These are phyloP conservation scores for Mortierella sp. DNA, from an alignment of 371 early-diverging fungal species.

Conservation along the genomic window DNA sequence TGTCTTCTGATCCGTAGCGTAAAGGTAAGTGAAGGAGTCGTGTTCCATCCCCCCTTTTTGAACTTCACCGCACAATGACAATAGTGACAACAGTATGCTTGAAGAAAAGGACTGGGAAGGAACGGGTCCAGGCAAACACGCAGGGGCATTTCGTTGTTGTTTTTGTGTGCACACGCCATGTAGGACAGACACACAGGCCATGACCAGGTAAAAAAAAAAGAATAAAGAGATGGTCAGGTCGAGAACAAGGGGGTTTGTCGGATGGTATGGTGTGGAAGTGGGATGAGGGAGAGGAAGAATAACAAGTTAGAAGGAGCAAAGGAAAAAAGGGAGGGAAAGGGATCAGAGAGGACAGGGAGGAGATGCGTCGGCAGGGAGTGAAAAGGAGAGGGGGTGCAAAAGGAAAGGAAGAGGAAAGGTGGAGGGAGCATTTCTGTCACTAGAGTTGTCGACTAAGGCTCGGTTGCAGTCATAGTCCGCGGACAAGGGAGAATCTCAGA, in stretches of 20 bases:
- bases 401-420: too few species aligned
- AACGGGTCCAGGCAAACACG: background rate
- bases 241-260: background rate
- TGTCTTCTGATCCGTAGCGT: background rate
- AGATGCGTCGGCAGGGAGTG: too few species aligned
- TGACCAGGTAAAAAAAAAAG: background rate
- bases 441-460: background rate
- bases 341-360: background rate
- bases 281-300: background rate
- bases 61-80: background rate
- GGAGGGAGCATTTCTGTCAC: background rate
- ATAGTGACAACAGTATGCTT: background rate
- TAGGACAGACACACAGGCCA: background rate
- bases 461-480: background rate
- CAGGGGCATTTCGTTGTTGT: background rate
- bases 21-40: background rate
- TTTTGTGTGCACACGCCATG: background rate
- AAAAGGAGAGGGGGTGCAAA: too few species aligned
- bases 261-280: background rate
- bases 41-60: background rate
- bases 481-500: background rate
- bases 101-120: background rate
- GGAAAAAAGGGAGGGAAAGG: background rate
- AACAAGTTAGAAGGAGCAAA: background rate
- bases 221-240: background rate